phyloP scores from a whole-genome alignment of 202 grass and related monocot genomes.

The Alloteropsis angusta region DNA sequence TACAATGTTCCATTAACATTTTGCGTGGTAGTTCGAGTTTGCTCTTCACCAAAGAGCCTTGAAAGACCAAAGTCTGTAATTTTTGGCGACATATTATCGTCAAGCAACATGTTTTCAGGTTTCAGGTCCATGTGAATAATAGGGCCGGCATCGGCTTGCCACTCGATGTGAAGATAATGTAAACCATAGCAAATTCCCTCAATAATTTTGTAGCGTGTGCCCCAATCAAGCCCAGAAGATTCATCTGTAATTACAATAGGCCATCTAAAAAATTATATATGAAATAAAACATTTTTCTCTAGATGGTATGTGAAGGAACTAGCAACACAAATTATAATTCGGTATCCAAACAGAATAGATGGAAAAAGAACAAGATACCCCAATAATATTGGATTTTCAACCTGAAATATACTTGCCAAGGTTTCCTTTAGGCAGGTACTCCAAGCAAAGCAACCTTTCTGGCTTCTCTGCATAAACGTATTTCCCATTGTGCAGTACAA shows the following conservation, averaged over 20 bases:
- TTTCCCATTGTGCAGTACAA: not conserved
- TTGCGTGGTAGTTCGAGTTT: not conserved
- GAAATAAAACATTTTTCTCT: too few relatives aligned
- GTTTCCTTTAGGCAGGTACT: too few relatives aligned
- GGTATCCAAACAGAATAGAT: too few relatives aligned
- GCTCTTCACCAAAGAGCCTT: constrained; percentile 7
- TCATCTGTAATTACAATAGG: not conserved
- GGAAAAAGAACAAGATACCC: not conserved
- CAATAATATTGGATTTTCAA: not conserved
- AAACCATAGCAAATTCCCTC: constrained; percentile 16
- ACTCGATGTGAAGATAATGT: constrained; percentile 23
- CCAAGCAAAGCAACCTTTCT: too few relatives aligned
- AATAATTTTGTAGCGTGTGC: constrained; percentile 10
- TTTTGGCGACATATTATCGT: constrained; percentile 13
- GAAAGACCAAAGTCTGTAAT: constrained; percentile 38
- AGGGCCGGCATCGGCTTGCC: not conserved
- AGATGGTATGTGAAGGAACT: too few relatives aligned
- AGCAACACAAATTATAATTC: not conserved
- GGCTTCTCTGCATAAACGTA: not conserved
- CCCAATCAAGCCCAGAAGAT: constrained; percentile 7
- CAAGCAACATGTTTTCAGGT: constrained; percentile 11
- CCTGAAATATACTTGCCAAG: too few relatives aligned
- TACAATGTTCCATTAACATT: constrained; percentile 12
- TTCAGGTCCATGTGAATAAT: constrained; percentile 34
- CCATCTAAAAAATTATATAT: not conserved